Percentiles rank a stretch among this genome's conserved stretches.
These are phyloP conservation scores for Serendipita indica DNA, from an alignment of 768 basidiomycete genomes.

Conservation along the genomic window DNA sequence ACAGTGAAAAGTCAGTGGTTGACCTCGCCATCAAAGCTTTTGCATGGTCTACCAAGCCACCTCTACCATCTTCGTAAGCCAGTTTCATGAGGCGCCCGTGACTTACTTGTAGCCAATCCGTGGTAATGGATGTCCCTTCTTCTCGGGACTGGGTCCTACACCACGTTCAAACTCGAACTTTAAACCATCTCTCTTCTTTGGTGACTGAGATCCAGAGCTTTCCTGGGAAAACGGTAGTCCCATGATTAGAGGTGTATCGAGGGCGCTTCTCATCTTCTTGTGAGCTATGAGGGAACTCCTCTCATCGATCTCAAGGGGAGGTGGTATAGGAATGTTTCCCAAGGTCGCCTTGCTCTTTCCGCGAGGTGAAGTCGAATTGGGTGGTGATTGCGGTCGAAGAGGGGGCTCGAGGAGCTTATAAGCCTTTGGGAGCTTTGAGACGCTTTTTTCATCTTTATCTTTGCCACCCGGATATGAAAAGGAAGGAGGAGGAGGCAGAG, in stretches of 20 bases:
- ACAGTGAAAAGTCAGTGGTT: neutral
- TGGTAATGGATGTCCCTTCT: neutral
- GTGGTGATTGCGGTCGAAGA: neutral
- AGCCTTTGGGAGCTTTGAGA: neutral
- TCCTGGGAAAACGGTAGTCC: neutral
- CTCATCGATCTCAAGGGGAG: neutral
- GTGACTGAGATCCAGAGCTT: neutral
- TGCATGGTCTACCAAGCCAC: neutral
- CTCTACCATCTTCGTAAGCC: neutral
- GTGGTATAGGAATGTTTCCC: neutral
- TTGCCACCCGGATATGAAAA: neutral
- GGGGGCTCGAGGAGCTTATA: neutral
- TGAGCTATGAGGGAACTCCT: neutral
- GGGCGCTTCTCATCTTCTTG: neutral
- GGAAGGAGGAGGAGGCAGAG: neutral
- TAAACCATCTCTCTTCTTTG: neutral
- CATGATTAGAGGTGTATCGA: neutral
- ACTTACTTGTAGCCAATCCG: too few species aligned
- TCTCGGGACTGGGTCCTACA: conserved; percentile 1
- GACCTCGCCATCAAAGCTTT: neutral
- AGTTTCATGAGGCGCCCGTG: neutral
- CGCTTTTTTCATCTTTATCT: neutral
- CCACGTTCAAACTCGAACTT: neutral
- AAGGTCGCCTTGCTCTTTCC: neutral
- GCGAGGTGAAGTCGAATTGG: neutral